A percentile compares a stretch with the other conserved stretches of the same genome.
Evolutionary conservation across 768 basidiomycete species (phyloP).

Genomic region (Suillus occidentalis): DNA sequence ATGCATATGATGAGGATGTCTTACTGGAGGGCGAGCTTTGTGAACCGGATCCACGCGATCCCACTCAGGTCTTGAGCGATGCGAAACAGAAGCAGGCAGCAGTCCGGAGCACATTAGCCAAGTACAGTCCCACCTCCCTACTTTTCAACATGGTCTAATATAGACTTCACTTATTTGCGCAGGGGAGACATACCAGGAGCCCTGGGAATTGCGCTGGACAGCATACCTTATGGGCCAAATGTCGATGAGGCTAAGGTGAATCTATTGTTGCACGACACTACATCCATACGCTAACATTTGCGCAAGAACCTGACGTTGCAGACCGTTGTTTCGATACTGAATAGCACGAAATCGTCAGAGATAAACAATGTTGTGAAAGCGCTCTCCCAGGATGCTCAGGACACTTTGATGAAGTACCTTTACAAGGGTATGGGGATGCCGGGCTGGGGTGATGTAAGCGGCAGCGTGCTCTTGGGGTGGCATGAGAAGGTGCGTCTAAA

Average conservation of each 20-base stretch:
- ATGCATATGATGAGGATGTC: slow-evolving; percentile 89
- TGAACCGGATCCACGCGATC: slow-evolving; percentile 79
- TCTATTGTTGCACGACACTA: neutral
- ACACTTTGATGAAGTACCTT: slow-evolving; percentile 90
- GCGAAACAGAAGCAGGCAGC: slow-evolving; percentile 71
- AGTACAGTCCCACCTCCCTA: slow-evolving; percentile 44
- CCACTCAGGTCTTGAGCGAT: slow-evolving; percentile 70
- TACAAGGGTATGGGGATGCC: slow-evolving; percentile 92
- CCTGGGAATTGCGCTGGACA: slow-evolving; percentile 66
- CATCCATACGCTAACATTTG: neutral
- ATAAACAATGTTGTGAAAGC: slow-evolving; percentile 73
- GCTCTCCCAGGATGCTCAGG: slow-evolving; percentile 74
- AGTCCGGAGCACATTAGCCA: slow-evolving; percentile 73
- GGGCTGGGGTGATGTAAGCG: slow-evolving; percentile 60
- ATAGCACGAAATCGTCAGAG: slow-evolving; percentile 90
- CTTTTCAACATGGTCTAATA: neutral
- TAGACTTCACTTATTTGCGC: slow-evolving; percentile 6
- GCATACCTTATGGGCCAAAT: slow-evolving; percentile 85
- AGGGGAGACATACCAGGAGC: slow-evolving; percentile 82
- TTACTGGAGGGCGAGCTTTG: slow-evolving; percentile 84
- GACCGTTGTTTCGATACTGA: slow-evolving; percentile 83
- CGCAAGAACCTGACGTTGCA: slow-evolving; percentile 74
- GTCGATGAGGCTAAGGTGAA: slow-evolving; percentile 89
- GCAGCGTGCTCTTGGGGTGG: slow-evolving; percentile 75
- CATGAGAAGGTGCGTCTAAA: slow-evolving; percentile 82